Base-by-base conservation (phyloP, 1,284 basidiomycete species). In the Ustilago esculenta region DNA sequence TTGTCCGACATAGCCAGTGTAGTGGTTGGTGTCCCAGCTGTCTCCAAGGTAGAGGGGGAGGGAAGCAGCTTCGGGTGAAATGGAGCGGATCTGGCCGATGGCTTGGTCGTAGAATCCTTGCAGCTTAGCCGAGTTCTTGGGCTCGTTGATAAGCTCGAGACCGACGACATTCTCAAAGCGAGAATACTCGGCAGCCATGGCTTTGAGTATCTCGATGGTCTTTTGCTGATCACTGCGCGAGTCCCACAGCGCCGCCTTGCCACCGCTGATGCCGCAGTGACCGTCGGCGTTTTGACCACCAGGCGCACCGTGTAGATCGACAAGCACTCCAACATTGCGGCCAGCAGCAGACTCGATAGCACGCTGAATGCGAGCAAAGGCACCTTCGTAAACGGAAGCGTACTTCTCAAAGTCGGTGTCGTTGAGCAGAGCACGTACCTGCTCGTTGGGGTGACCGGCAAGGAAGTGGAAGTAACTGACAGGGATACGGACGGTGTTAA, bases 91-190 rank as follows among this genome's bases (percentile, higher is more conserved):
- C 14, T 86, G 84, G 23, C 82, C 76, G 54, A 92, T 86, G 1
- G 88, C 87, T 4, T 84, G 78, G 17, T 84, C 80, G 58, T 80
- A 79, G 30, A 76, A 79, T 23, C 50, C 44, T 29, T 73, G 59
- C 1, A 81, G 57, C 6, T 23, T 41, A n/a, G 43, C 53, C 17
- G 73, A 58, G 32, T 86, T 85, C 29, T 87, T 87, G 2, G 92
- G 92, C 80, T 94, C 92, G 81, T 94, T 94, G 39, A 94, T 84
- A 4, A 94, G 85, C 79, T 94, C 90, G 45, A 94, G 84, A 6
- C 92, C 92, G 36, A 92, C 85, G 23, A 94, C 83, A 76, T 92
- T 91, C 2, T 85, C 84, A 29, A 86, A 85, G 1, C 83, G 73
- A 5, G 84, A 50, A 21, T 78, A 52, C 8, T 65, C 65, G 12